A percentile compares a stretch with the other conserved stretches of the same genome.
Evolutionary conservation across 1,284 basidiomycete genomes (phyloP).

Genomic region (Cutaneotrichosporon cavernicola): DNA sequence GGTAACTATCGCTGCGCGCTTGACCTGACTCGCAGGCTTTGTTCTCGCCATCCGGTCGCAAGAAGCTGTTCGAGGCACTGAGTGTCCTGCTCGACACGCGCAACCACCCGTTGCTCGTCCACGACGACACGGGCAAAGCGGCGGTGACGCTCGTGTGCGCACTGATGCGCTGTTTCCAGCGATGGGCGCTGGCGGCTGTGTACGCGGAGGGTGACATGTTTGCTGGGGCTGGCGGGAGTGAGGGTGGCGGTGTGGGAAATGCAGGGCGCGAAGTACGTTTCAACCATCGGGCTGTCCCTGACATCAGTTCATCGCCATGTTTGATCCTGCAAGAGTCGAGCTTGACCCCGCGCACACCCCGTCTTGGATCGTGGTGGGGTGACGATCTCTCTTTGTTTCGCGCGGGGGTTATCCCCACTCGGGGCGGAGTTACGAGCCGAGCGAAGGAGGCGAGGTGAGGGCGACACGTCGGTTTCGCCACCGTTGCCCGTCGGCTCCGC

Average conservation of each 20-base stretch:
- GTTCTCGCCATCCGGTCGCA: conserved; percentile 29
- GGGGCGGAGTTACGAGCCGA: not conserved
- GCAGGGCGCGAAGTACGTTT: conserved; percentile 43
- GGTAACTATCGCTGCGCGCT: conserved; percentile 8
- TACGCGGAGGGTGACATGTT: conserved; percentile 51
- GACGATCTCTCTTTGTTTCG: not conserved
- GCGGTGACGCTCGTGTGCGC: conserved; percentile 42
- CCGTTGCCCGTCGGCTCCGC: not conserved
- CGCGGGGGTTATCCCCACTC: not conserved
- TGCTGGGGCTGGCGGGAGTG: conserved; percentile 49
- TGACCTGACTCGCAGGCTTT: conserved; percentile 24
- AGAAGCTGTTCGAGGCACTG: conserved; percentile 28
- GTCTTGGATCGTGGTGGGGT: conserved; percentile 28
- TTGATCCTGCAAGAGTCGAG: conserved; percentile 38
- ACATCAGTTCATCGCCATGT: conserved; percentile 50
- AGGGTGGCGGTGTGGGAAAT: conserved; percentile 47
- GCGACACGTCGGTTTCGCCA: not conserved
- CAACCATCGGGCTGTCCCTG: not conserved
- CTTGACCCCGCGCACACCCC: conserved; percentile 34
- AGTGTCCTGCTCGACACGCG: conserved; percentile 39
- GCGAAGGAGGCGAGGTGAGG: not conserved
- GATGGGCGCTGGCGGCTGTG: conserved; percentile 46
- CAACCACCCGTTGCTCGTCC: conserved; percentile 47
- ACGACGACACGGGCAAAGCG: conserved; percentile 51
- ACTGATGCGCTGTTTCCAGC: conserved; percentile 43